Evolutionary conservation across 208 protist species (phyloP).

Genomic region (Trypanosoma conorhini): DNA sequence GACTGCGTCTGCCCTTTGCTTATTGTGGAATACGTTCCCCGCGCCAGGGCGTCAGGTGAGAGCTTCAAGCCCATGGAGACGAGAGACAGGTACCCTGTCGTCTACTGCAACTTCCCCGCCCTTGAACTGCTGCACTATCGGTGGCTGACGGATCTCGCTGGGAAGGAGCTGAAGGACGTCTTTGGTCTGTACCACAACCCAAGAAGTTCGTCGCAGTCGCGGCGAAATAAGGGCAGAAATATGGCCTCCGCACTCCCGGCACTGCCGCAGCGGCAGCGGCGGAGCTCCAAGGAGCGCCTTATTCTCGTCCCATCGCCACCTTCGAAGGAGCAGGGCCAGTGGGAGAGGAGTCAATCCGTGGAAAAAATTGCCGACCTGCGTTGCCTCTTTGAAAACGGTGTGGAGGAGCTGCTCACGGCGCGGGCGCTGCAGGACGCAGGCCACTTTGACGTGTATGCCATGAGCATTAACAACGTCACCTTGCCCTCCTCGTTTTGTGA

Average conservation of each 20-base stretch:
- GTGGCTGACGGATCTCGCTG: slow-evolving; percentile 15
- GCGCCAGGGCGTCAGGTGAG: too few species aligned
- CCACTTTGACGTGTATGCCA: slow-evolving; percentile 23
- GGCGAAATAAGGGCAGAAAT: neutral
- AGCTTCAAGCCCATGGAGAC: neutral
- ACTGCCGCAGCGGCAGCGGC: slow-evolving; percentile 18
- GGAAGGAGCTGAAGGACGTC: slow-evolving; percentile 22
- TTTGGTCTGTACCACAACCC: slow-evolving; percentile 14
- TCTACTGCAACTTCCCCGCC: slow-evolving; percentile 20
- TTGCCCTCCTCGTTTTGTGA: slow-evolving; percentile 10
- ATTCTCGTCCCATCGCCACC: slow-evolving; percentile 12
- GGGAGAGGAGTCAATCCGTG: neutral
- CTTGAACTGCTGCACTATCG: slow-evolving; percentile 20
- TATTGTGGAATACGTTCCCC: slow-evolving; percentile 19
- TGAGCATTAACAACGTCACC: slow-evolving; percentile 2
- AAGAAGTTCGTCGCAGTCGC: neutral
- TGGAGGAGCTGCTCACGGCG: slow-evolving; percentile 9
- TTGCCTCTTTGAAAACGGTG: slow-evolving; percentile 21
- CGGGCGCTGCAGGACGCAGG: neutral
- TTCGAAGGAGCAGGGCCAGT: neutral
- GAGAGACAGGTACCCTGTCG: slow-evolving; percentile 13
- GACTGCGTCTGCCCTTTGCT: slow-evolving; percentile 29
- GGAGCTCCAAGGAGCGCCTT: neutral
- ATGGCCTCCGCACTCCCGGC: slow-evolving; percentile 16
- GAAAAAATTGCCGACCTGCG: slow-evolving; percentile 12